Evolutionary conservation across 2,329 filamentous ascomycete species (phyloP), one percentile per base, ranked within the genome.

Genomic region (Cladosporium oxysporum): DNA sequence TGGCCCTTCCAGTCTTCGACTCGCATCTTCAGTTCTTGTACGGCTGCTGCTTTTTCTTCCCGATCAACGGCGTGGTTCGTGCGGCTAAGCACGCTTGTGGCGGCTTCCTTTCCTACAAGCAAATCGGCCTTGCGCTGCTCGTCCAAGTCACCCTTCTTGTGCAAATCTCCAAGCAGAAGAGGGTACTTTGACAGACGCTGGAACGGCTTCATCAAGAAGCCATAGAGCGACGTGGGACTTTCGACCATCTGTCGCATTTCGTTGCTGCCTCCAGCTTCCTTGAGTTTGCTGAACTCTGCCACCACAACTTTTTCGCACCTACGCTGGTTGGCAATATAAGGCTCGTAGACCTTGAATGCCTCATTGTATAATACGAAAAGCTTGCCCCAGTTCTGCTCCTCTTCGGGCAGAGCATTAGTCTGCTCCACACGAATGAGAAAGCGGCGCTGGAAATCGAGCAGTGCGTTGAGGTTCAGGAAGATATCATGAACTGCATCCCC

Each of bases 1-100:
- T 98, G 91, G 62, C 90, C 91, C 79, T 97, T 98, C 95, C 95
- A 99, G 77, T 99, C 95, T 74, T 98, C 95, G 1, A 99, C 94
- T 60, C 95, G 85, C 63, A 81, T 81, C 67, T 90, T 88, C 29
- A 99, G 84, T 67, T 98, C 95, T 67, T 91, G 88, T 11, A 97
- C 83, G 6, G 93, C 93, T 74, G 95, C 91, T 58, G 90, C 87
- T 62, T 96, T 84, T 61, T 97, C 86, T 75, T 97, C 92, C 59
- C 91, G 90, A 75, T 96, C 91, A 53, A 99, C 92, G 5, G 93
- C 94, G 66, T 93, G 90, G 76, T 98, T 97, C 5, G 94, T 94
- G 71, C 91, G 90, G 69, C 89, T 87, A 33, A 98, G 83, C 0
- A 97, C 91, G 61, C 90, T 85, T 71, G 93, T 91, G 7, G 95